Evolutionary conservation across 495 filamentous ascomycete species (phyloP), one percentile per base, ranked within the genome.

Genomic region (Lentithecium fluviatile): DNA sequence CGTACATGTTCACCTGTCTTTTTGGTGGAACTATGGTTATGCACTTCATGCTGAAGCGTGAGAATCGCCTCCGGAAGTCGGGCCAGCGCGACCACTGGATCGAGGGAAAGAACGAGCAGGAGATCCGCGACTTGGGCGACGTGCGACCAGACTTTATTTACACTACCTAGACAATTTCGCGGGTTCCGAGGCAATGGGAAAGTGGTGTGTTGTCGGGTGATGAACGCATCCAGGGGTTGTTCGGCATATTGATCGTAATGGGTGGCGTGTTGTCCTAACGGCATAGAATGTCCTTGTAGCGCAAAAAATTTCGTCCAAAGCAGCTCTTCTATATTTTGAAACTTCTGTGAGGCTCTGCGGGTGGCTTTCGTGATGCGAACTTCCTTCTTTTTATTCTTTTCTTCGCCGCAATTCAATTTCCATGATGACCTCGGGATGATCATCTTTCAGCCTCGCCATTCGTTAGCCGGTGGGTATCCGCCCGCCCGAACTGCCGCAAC

Each of bases 81-180:
- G 92, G 92, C 0, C 80, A 87, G 71, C 77, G 90, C 15, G 88
- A 96, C 73, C 65, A 83, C 46, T 85, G 77, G 81, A 73, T 87
- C 6, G 80, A 82, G 56, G 86, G 85, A 3, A 76, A 84, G 72
- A 74, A 43, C 21, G 73, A 78, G 54, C 75, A 78, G 58, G 82
- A 91, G 73, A 75, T 84, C 15, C 81, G 83, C 62, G 66, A 57
- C 45, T 58, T 88, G 55, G 91, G 93, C 5, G 92, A 96, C 70
- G 71, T 57, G 2, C 24, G 64, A 6, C 64, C 64, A 2, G 64
- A 66, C 26, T 66, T 66, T 29, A 47, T 62, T n/a, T 66, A 66
- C 47, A 66, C 64, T 7, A 42, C 62, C 32, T 66, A 66, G 53
- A 45, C 17, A 13, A 24, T 46, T 43, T 19, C 17, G 13, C 6